Evolutionary conservation across 805 yeast genomes (phyloP).

Genomic region (Kodamaea hsintzibuensis): DNA sequence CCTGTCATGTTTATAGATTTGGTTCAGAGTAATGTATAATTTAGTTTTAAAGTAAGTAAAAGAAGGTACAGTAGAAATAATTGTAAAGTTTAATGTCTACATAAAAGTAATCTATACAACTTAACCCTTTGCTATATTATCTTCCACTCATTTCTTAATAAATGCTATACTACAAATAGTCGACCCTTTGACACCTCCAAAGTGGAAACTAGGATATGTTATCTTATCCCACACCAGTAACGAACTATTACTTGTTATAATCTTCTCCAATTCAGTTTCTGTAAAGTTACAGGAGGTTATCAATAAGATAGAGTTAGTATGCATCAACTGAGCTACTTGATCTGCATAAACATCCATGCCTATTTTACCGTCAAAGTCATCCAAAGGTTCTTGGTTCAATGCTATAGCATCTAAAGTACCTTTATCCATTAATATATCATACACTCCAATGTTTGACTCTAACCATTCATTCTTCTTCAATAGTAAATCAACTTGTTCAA

Average conservation of each 20-base stretch:
- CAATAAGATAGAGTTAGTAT: conserved; percentile 55
- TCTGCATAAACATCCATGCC: conserved; percentile 61
- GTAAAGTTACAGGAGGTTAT: conserved; percentile 96
- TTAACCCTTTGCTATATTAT: too few relatives aligned
- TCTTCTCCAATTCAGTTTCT: conserved; percentile 63
- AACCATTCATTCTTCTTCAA: conserved; percentile 23
- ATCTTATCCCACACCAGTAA: conserved; percentile 65
- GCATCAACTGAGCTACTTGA: conserved; percentile 58
- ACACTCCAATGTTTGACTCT: conserved; percentile 33
- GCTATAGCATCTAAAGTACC: conserved; percentile 98
- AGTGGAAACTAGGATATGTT: conserved; percentile 77
- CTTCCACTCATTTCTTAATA: conserved; percentile 34
- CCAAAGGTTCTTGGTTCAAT: conserved; percentile 55
- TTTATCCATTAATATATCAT: conserved; percentile 83
- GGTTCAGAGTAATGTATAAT: conserved; percentile 4
- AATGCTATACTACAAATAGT: conserved; percentile 89
- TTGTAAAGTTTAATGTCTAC: too few relatives aligned
- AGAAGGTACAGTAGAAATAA: too few relatives aligned
- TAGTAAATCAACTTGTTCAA: conserved; percentile 67
- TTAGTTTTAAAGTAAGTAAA: background rate
- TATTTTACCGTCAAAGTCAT: conserved; percentile 46
- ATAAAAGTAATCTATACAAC: too few relatives aligned
- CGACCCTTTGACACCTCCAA: conserved; percentile 88
- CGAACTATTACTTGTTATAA: conserved; percentile 48
- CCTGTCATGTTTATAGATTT: conserved; percentile 1